Conservation (phyloP, 2,329 filamentous ascomycete species). For the Penicillium sp. region DNA sequence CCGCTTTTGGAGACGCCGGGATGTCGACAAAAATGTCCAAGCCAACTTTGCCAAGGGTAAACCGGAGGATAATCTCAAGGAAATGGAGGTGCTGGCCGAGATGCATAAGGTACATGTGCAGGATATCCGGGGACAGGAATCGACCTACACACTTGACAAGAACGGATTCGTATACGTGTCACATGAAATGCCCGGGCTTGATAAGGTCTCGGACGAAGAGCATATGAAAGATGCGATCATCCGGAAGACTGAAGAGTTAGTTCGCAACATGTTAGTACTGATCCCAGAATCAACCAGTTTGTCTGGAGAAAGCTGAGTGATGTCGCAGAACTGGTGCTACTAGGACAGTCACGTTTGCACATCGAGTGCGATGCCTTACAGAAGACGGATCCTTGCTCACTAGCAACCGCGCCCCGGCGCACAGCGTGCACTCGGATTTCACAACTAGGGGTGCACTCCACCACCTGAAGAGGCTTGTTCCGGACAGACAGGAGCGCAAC, state of each 20-base stretch:
- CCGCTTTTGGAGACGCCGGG: slow-evolving; percentile 1
- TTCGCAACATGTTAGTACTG: slow-evolving; percentile 6
- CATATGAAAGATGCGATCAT: slow-evolving; percentile 10
- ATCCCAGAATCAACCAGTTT: background rate
- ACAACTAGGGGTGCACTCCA: slow-evolving; percentile 15
- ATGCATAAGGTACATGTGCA: slow-evolving; percentile 16
- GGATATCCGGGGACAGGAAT: slow-evolving; percentile 48
- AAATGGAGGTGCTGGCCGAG: background rate
- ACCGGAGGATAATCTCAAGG: background rate
- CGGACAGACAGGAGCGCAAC: slow-evolving; percentile 8
- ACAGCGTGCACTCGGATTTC: slow-evolving; percentile 18
- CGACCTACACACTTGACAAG: slow-evolving; percentile 42
- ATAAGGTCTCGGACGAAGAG: slow-evolving; percentile 30
- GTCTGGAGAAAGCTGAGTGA: background rate
- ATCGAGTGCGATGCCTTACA: slow-evolving; percentile 55
- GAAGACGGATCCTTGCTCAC: slow-evolving; percentile 26
- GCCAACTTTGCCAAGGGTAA: background rate
- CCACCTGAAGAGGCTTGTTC: slow-evolving; percentile 6
- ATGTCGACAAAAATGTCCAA: background rate
- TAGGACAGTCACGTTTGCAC: slow-evolving; percentile 61
- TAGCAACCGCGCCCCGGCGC: slow-evolving; percentile 17
- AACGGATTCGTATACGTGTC: slow-evolving; percentile 42
- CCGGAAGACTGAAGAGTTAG: slow-evolving; percentile 11
- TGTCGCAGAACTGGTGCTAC: slow-evolving; percentile 54
- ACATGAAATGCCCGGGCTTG: slow-evolving; percentile 34